Conservation (phyloP, 2,329 filamentous ascomycete genomes). For the Aspergillus felis region DNA sequence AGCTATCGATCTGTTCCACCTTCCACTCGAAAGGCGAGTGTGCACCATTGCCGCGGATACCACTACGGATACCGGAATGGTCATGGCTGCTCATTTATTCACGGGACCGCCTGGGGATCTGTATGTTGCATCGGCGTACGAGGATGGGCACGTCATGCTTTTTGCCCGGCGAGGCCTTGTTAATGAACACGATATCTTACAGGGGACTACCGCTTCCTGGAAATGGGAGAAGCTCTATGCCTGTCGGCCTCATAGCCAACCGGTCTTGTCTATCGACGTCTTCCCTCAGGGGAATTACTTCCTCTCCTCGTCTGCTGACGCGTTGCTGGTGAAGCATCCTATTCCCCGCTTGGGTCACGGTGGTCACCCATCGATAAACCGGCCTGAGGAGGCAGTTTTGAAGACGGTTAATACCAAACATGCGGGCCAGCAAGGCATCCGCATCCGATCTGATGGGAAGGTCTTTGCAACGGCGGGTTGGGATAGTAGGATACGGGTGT, state of each 20-base stretch:
- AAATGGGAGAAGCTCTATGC: constrained; percentile 59
- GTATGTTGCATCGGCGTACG: constrained; percentile 72
- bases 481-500: constrained; percentile 79
- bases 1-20: constrained; percentile 76
- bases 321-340: constrained; percentile 71
- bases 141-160: constrained; percentile 73
- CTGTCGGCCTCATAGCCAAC: constrained; percentile 69
- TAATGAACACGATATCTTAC: constrained; percentile 30
- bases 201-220: constrained; percentile 23
- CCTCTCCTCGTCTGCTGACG: constrained; percentile 78
- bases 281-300: constrained; percentile 54
- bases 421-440: constrained; percentile 79
- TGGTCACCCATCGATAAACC: constrained; percentile 8
- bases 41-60: constrained; percentile 52
- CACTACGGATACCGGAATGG: constrained; percentile 60
- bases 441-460: constrained; percentile 72
- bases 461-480: constrained; percentile 90
- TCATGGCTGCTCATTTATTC: constrained; percentile 73
- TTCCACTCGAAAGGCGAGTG: constrained; percentile 70
- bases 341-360: constrained; percentile 42
- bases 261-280: constrained; percentile 70
- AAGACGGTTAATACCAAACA: constrained; percentile 75
- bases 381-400: constrained; percentile 44
- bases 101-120: constrained; percentile 47
- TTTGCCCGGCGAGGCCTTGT: constrained; percentile 49